phyloP scores from a whole-genome alignment of 495 filamentous ascomycete genomes.

The Neurospora pannonica region DNA sequence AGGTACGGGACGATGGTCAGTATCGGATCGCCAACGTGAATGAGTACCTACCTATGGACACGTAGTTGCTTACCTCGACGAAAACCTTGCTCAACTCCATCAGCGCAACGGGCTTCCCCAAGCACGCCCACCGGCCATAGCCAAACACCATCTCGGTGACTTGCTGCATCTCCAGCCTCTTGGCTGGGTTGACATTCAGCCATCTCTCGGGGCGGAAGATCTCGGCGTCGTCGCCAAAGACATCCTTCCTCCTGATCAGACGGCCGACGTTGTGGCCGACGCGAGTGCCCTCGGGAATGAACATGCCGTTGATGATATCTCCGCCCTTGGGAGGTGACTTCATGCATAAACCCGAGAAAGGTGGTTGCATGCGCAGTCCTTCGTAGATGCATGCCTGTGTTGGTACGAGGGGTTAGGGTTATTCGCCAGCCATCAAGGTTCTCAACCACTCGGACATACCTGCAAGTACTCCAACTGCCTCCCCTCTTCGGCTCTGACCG shows the following conservation, averaged over 20 bases:
- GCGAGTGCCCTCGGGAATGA: conserved; percentile 42
- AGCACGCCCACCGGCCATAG: conserved; percentile 25
- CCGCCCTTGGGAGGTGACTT: conserved; percentile 43
- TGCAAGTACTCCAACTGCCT: conserved; percentile 33
- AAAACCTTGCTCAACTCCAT: conserved; percentile 43
- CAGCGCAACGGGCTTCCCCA: conserved; percentile 28
- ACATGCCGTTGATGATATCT: conserved; percentile 38
- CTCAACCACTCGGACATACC: background rate
- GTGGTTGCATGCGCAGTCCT: conserved; percentile 37
- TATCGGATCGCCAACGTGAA: background rate
- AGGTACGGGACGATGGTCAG: background rate
- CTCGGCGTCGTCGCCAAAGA: conserved; percentile 31
- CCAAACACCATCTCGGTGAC: conserved; percentile 20
- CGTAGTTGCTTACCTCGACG: conserved; percentile 33
- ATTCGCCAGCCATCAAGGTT: background rate
- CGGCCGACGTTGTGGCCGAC: conserved; percentile 39
- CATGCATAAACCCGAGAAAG: conserved; percentile 24
- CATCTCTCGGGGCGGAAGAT: conserved; percentile 44
- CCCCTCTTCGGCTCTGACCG: conserved; percentile 33
- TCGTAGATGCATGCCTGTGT: conserved; percentile 42
- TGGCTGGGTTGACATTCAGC: conserved; percentile 30
- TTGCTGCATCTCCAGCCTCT: conserved; percentile 22
- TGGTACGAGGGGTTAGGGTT: too few relatives aligned
- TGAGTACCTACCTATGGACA: too few relatives aligned
- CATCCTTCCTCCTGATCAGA: conserved; percentile 15